These are phyloP conservation scores for Penicillium sp. DNA, from an alignment of 2,329 filamentous ascomycete genomes.

Conservation along the genomic window DNA sequence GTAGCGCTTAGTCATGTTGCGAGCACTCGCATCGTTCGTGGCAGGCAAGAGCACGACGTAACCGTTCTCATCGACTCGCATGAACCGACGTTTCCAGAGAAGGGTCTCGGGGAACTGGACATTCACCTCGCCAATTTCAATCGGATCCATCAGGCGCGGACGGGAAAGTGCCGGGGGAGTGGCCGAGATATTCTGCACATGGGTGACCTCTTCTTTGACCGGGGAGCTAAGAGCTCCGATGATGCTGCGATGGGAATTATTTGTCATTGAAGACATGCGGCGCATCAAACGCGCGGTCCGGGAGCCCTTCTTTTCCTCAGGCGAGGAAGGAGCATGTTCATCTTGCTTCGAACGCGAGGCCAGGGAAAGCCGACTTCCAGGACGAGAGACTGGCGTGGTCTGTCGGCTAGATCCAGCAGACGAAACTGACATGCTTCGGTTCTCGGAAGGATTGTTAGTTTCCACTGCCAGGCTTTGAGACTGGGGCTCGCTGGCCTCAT, in stretches of 20 bases:
- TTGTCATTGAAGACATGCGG: conserved; percentile 57
- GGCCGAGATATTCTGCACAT: conserved; percentile 12
- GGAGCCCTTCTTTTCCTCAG: conserved; percentile 50
- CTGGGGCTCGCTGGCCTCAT: conserved; percentile 48
- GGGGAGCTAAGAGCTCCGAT: conserved; percentile 33
- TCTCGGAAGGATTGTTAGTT: conserved; percentile 23
- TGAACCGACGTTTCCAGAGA: conserved; percentile 88
- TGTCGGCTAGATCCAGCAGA: conserved; percentile 36
- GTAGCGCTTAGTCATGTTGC: conserved; percentile 67
- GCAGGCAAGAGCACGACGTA: conserved; percentile 73
- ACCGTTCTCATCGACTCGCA: conserved; percentile 77
- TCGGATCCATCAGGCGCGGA: conserved; percentile 45
- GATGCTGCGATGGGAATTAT: conserved; percentile 48
- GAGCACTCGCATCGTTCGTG: conserved; percentile 54
- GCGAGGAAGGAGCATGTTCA: conserved; percentile 26
- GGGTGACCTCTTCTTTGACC: conserved; percentile 29
- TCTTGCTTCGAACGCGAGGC: conserved; percentile 37
- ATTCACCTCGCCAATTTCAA: conserved; percentile 83
- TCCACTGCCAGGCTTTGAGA: conserved; percentile 17
- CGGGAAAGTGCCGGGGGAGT: conserved; percentile 42
- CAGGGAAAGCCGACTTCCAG: conserved; percentile 38
- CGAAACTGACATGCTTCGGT: conserved; percentile 38
- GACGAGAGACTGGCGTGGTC: conserved; percentile 29
- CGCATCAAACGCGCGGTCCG: conserved; percentile 59
- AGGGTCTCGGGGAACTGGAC: conserved; percentile 95